phyloP scores from a whole-genome alignment of 164 flowering plant genomes.

The Magnolia kwangsiensis region DNA sequence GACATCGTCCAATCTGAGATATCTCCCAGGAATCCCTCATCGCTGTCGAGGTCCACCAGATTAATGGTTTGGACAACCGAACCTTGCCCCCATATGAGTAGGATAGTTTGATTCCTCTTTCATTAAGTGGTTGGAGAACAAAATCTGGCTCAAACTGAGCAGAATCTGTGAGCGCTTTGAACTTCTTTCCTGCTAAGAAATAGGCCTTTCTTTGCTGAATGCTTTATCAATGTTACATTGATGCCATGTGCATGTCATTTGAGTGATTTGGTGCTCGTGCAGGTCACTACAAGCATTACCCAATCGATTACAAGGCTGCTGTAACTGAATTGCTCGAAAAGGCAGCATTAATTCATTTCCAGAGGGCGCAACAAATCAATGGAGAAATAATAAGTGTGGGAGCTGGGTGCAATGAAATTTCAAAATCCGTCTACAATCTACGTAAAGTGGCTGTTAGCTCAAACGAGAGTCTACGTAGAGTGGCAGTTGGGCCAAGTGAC shows the following conservation, averaged over 20 bases:
- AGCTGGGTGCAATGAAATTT: conserved; percentile 32
- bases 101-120: not conserved
- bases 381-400: conserved; percentile 39
- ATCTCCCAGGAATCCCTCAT: not conserved
- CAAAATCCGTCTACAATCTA: conserved; percentile 38
- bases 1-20: not conserved
- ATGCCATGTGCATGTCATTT: not conserved
- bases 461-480: conserved; percentile 44
- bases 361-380: conserved; percentile 41
- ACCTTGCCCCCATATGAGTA: not conserved
- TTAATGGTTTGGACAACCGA: not conserved
- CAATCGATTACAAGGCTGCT: conserved; percentile 70
- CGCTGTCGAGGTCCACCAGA: not conserved
- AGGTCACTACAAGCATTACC: conserved; percentile 73
- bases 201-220: too few species aligned
- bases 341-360: conserved; percentile 54
- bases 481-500: conserved; percentile 51
- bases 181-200: too few species aligned
- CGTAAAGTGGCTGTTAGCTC: conserved; percentile 51
- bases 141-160: too few species aligned
- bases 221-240: too few species aligned
- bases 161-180: too few species aligned
- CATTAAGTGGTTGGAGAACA: not conserved
- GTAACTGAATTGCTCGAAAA: conserved; percentile 71
- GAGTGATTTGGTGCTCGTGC: conserved; percentile 9